phyloP scores from a whole-genome alignment of 768 basidiomycete species.

The Pleurotus cornucopiae region DNA sequence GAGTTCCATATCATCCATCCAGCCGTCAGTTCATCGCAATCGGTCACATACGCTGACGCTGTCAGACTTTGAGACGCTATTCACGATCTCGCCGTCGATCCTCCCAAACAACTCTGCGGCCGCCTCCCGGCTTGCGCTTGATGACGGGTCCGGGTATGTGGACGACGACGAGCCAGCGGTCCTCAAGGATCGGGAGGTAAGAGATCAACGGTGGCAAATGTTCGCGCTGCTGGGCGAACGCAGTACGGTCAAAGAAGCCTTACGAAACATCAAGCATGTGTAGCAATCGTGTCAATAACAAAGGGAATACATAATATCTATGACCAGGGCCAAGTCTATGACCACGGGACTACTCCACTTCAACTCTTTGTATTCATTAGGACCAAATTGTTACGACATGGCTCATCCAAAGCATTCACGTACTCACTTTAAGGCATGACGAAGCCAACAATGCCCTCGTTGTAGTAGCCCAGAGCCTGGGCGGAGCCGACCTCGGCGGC shows the following conservation, averaged over 20 bases:
- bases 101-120: conserved; percentile 79
- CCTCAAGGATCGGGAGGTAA: conserved; percentile 59
- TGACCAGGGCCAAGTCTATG: too few species aligned
- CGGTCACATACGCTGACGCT: conserved; percentile 42
- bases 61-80: conserved; percentile 72
- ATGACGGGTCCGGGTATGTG: conserved; percentile 36
- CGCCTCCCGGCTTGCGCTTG: conserved; percentile 61
- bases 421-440: neutral
- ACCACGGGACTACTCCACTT: too few species aligned
- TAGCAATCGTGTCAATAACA: too few species aligned
- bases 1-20: conserved; percentile 72
- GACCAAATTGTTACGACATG: too few species aligned
- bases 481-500: neutral
- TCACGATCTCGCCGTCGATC: conserved; percentile 71
- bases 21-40: conserved; percentile 48
- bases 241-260: conserved; percentile 63
- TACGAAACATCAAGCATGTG: conserved; percentile 21
- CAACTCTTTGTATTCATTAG: too few species aligned
- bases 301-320: too few species aligned
- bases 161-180: conserved; percentile 48
- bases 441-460: conserved; percentile 3
- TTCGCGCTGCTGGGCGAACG: conserved; percentile 70
- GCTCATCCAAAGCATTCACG: too few species aligned
- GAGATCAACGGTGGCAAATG: conserved; percentile 74
- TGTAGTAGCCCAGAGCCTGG: neutral